These are phyloP conservation scores for Chytridium lagenaria DNA, from an alignment of 371 early-diverging fungal species.

Conservation along the genomic window DNA sequence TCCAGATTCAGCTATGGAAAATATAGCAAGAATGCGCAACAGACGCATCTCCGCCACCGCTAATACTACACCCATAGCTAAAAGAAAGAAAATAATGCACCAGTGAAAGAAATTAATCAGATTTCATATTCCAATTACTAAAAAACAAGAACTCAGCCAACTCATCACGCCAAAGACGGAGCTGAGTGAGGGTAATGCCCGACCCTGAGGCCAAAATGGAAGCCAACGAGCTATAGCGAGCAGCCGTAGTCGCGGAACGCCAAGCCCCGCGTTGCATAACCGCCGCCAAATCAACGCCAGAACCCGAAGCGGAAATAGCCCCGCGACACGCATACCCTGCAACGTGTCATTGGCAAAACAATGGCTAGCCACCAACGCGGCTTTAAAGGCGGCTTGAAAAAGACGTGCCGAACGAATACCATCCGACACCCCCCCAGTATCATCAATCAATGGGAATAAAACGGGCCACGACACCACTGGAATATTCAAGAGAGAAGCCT, in stretches of 20 bases:
- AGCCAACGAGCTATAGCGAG: background rate
- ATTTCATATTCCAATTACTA: too few species aligned
- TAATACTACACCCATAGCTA: too few species aligned
- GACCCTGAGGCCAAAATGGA: too few species aligned
- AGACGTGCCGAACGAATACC: background rate
- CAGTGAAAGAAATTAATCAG: too few species aligned
- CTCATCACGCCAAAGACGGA: too few species aligned
- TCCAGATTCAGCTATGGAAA: too few species aligned
- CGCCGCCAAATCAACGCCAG: background rate
- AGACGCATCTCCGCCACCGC: too few species aligned
- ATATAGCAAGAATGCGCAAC: too few species aligned
- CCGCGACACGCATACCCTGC: background rate
- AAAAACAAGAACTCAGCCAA: too few species aligned
- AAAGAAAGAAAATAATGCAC: too few species aligned
- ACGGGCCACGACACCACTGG: background rate
- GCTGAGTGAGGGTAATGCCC: too few species aligned
- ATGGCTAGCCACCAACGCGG: background rate
- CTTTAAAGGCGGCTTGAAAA: background rate
- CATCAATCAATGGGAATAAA: conserved; percentile 4
- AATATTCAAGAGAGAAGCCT: conserved; percentile 3
- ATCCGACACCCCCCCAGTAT: background rate
- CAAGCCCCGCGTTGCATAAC: background rate
- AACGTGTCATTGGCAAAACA: background rate
- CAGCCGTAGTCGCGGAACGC: background rate
- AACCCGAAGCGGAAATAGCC: background rate